A percentile compares a stretch with the other conserved stretches of the same genome.
Evolutionary conservation across 1,284 basidiomycete species (phyloP).

Genomic region (Cryptococcus sp.): DNA sequence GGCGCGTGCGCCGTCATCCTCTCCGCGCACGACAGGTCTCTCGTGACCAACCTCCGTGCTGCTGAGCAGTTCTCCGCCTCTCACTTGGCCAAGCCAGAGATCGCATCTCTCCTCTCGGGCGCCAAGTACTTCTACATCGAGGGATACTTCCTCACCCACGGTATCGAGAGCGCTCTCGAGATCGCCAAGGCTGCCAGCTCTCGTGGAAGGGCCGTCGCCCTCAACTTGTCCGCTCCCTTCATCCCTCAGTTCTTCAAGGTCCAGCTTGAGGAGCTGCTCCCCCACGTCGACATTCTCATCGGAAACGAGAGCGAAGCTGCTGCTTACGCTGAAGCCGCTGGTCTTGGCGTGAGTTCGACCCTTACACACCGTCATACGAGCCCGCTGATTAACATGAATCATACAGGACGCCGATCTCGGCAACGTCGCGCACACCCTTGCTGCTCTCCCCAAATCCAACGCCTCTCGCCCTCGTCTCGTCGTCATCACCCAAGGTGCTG

Average conservation of each 20-base stretch:
- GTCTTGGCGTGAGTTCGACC: slow-evolving; percentile 52
- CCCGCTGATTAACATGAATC: background rate
- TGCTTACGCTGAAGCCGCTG: slow-evolving; percentile 73
- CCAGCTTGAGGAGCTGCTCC: slow-evolving; percentile 76
- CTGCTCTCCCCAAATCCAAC: slow-evolving; percentile 66
- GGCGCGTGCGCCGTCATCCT: slow-evolving; percentile 97
- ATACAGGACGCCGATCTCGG: slow-evolving; percentile 61
- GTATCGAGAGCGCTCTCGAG: slow-evolving; percentile 70
- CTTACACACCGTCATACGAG: background rate
- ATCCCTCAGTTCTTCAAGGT: slow-evolving; percentile 91
- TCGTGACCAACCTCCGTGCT: slow-evolving; percentile 85
- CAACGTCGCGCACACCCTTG: slow-evolving; percentile 72
- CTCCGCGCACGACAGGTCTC: slow-evolving; percentile 88
- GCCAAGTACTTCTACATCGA: slow-evolving; percentile 93
- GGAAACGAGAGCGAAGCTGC: slow-evolving; percentile 95
- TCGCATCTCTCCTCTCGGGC: slow-evolving; percentile 73
- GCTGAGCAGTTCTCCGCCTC: slow-evolving; percentile 85
- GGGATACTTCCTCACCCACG: slow-evolving; percentile 97
- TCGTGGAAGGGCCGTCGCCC: slow-evolving; percentile 76
- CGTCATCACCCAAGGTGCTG: slow-evolving; percentile 87
- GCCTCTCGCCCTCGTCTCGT: slow-evolving; percentile 74
- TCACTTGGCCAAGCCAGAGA: slow-evolving; percentile 75
- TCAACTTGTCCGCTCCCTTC: slow-evolving; percentile 98
- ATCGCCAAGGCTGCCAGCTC: slow-evolving; percentile 79
- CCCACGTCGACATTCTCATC: slow-evolving; percentile 82